Base-by-base conservation (phyloP, 305 asterid genomes). In the Vinca major region DNA sequence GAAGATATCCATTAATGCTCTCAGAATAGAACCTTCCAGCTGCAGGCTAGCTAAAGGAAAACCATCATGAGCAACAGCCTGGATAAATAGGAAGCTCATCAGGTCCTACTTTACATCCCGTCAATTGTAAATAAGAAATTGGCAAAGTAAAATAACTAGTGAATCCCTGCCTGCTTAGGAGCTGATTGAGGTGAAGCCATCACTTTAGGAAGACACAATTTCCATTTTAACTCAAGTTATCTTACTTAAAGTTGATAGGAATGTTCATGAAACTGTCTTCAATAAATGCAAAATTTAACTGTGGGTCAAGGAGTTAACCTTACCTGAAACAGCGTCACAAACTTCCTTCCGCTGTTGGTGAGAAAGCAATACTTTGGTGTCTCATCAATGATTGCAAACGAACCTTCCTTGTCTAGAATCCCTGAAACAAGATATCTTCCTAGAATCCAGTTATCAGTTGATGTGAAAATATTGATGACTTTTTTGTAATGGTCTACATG, bases 331-430 rank as follows among this genome's bases (percentile, higher is more conserved):
- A 89, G 65, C 12, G 88, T 88, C 39, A 86, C 69, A 63, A 90
- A 82, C 67, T 90, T 90, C 68, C 90, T 77, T 69, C 93, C 95
- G 62, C 97, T 90, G 80, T 75, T 77, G 14, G 93, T 74, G 47
- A 90, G 93, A 70, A 82, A 79, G 71, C 85, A 80, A 67, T 81
- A 85, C 19, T 86, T 90, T 0, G 83, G 85, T 47, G 73, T 81
- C 64, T 80, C 83, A 65, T 80, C 79, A 33, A 65, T 16, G 17
- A 49, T 70, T 36, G 63, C 65, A 33, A 56, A 60, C 56, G 17
- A 43, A 56, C 65, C 81, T 71, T 70, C 78, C 57, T 80, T 86
- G 5, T 63, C 73, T 78, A 87, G 69, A 70, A 88, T 81, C 66
- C 95, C 88, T 4, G 90, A 73, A 63, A 72, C 85, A 45, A 71